Percentiles rank a stretch among this genome's conserved stretches.
phyloP scores from a whole-genome alignment of 169 alveolate species.

The Plasmodium malariae region DNA sequence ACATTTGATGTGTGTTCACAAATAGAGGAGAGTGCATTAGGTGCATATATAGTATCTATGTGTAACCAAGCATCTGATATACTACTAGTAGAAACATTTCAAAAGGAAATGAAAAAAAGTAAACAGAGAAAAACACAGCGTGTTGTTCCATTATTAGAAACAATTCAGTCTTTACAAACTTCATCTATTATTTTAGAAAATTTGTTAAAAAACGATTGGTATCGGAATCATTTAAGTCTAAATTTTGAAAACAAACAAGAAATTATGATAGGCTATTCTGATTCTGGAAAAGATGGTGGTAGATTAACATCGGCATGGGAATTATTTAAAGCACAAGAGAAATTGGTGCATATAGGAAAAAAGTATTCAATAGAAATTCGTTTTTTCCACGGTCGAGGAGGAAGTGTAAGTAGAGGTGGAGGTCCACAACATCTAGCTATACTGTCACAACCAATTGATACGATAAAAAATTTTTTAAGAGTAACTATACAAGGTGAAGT shows the following conservation, averaged over 20 bases:
- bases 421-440: conserved; percentile 90
- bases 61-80: conserved; percentile 88
- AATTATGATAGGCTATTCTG: conserved; percentile 91
- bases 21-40: conserved; percentile 86
- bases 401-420: conserved; percentile 90
- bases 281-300: conserved; percentile 91
- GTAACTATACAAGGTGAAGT: conserved; percentile 89
- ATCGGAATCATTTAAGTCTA: conserved; percentile 80
- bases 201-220: conserved; percentile 85
- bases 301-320: conserved; percentile 90
- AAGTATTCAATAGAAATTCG: conserved; percentile 81
- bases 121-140: conserved; percentile 75
- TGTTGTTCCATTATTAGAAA: conserved; percentile 89
- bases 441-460: conserved; percentile 88
- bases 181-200: conserved; percentile 85
- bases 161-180: conserved; percentile 84
- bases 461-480: conserved; percentile 86
- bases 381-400: conserved; percentile 91
- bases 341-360: conserved; percentile 81
- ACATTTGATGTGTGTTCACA: conserved; percentile 85
- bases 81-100: conserved; percentile 84
- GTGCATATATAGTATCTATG: conserved; percentile 89
- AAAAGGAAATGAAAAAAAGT: conserved; percentile 72
- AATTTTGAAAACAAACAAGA: conserved; percentile 83
- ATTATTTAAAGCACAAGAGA: conserved; percentile 86